Conservation (phyloP, 192 early-diverging fungal genomes). For the Phycomyces nitens region DNA sequence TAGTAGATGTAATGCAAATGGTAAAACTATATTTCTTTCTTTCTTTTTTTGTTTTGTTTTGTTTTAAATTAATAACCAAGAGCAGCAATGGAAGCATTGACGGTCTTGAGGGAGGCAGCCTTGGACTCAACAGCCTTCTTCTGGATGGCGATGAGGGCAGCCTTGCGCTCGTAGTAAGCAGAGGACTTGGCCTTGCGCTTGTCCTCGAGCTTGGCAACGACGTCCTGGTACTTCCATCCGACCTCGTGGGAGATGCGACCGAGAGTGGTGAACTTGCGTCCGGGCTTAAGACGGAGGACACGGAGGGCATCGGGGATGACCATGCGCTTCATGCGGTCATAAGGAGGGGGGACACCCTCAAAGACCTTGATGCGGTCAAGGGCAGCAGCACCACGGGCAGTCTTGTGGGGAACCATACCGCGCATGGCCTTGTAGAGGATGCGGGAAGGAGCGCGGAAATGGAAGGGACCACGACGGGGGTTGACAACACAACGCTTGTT, state of each 20-base stretch:
- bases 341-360: constrained; percentile 97
- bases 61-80: constrained; percentile 35
- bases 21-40: too few relatives aligned
- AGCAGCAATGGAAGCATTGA: constrained; percentile 30
- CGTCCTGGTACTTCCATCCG: constrained; percentile 99
- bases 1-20: too few relatives aligned
- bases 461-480: constrained; percentile 95
- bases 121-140: constrained; percentile 33
- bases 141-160: constrained; percentile 47
- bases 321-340: constrained; percentile 95
- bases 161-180: constrained; percentile 90
- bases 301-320: constrained; percentile 96
- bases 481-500: constrained; percentile 97
- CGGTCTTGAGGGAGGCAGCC: constrained; percentile 29
- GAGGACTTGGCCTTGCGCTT: constrained; percentile 95
- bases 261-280: constrained; percentile 96
- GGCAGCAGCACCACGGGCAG: constrained; percentile 94
- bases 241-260: constrained; percentile 92
- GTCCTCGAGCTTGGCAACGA: constrained; percentile 94
- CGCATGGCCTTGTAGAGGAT: constrained; percentile 97
- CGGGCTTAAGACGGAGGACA: constrained; percentile 93
- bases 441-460: constrained; percentile 96
- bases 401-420: constrained; percentile 99
- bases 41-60: not conserved
- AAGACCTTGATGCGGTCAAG: constrained; percentile 98